Conservation (phyloP, 2,329 filamentous ascomycete species). For the Aureobasidium leucospermi region DNA sequence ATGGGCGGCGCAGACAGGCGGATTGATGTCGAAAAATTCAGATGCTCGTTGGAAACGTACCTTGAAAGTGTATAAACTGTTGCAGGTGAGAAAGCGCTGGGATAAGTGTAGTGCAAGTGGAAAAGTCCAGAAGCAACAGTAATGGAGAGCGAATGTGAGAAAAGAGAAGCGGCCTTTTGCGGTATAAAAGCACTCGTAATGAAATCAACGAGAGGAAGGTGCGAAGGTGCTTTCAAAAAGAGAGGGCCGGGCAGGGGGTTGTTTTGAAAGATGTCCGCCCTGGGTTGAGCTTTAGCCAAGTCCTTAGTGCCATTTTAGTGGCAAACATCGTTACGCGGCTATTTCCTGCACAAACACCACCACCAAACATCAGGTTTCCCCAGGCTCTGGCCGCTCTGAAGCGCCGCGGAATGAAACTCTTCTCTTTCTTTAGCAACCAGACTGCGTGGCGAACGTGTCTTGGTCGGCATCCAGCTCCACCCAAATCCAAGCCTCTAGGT, state of each 20-base stretch:
- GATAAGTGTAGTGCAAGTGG: constrained; percentile 12
- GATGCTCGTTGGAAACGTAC: not conserved
- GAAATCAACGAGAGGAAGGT: constrained; percentile 10
- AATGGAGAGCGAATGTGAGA: constrained; percentile 13
- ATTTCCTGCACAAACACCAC: constrained; percentile 13
- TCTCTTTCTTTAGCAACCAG: not conserved
- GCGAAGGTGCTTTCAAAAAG: constrained; percentile 11
- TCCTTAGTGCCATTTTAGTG: constrained; percentile 10
- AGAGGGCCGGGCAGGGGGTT: constrained; percentile 6
- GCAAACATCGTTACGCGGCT: constrained; percentile 13
- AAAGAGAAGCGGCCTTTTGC: constrained; percentile 10
- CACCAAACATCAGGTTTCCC: constrained; percentile 3
- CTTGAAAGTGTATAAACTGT: constrained; percentile 14
- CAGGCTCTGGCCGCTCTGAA: not conserved
- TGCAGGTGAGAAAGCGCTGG: constrained; percentile 13
- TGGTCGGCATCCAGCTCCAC: not conserved
- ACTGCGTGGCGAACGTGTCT: constrained; percentile 7
- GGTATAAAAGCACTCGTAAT: constrained; percentile 1
- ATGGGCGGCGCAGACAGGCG: not conserved
- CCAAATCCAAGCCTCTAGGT: not conserved
- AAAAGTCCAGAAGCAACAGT: constrained; percentile 11
- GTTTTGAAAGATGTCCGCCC: constrained; percentile 4
- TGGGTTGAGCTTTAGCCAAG: constrained; percentile 12
- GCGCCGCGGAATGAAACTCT: constrained; percentile 11
- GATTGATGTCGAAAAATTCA: not conserved